These are phyloP conservation scores for Pyrus bretschneideri DNA, from an alignment of 306 rosid species.

Conservation along the genomic window DNA sequence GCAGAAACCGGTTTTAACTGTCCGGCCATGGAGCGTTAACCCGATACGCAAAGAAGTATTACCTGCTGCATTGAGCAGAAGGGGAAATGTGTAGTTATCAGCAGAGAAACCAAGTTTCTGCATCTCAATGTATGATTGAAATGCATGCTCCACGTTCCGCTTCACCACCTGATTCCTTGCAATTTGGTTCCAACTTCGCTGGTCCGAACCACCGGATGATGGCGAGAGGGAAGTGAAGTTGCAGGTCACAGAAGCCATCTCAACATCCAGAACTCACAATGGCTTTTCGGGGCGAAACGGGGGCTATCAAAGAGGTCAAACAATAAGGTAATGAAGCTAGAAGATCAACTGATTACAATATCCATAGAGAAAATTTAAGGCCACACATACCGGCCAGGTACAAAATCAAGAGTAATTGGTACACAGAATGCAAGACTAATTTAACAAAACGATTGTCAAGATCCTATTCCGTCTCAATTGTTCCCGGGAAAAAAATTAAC, in stretches of 20 bases:
- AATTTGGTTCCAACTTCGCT: constrained; percentile 13
- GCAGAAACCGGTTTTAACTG: constrained; percentile 13
- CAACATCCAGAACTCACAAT: background rate
- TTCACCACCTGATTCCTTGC: constrained; percentile 13
- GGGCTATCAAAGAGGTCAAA: background rate
- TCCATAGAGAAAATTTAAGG: constrained; percentile 6
- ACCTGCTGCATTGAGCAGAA: constrained; percentile 22
- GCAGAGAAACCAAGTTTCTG: constrained; percentile 17
- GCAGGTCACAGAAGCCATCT: constrained; percentile 18
- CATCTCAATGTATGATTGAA: constrained; percentile 14
- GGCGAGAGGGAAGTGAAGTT: background rate
- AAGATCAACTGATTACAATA: background rate
- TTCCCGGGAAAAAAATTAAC: constrained; percentile 1
- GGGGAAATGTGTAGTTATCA: constrained; percentile 26
- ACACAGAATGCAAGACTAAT: constrained; percentile 14
- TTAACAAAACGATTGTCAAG: constrained; percentile 1
- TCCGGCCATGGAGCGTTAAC: constrained; percentile 15
- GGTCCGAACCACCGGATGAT: background rate
- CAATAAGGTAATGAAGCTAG: background rate
- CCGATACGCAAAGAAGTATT: constrained; percentile 8
- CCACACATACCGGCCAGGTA: background rate
- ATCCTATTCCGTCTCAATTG: constrained; percentile 9
- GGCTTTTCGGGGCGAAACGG: background rate
- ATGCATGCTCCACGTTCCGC: constrained; percentile 14
- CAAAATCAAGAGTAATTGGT: constrained; percentile 6